Evolutionary conservation across 1,284 basidiomycete genomes (phyloP).

Genomic region (Pyrrhoderma noxium): DNA sequence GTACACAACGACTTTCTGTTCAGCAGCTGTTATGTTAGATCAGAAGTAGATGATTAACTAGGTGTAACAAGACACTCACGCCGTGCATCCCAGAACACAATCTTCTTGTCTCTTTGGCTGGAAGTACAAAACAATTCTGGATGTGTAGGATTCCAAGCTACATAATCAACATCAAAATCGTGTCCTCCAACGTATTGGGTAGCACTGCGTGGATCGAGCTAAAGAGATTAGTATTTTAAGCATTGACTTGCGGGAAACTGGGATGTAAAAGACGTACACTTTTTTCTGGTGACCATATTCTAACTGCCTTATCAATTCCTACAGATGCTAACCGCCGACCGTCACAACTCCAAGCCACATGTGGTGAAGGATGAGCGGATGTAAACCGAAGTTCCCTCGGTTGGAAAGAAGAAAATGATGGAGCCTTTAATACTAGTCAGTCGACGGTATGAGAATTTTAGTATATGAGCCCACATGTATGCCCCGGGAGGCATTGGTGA

Average conservation of each 20-base stretch:
- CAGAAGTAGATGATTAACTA: neutral
- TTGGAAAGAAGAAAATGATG: conserved; percentile 69
- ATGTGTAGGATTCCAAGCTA: conserved; percentile 76
- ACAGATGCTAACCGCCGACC: conserved; percentile 70
- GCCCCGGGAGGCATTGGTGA: conserved; percentile 58
- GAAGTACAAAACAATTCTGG: conserved; percentile 74
- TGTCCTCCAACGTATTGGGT: conserved; percentile 59
- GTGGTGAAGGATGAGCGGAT: conserved; percentile 56
- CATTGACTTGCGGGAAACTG: neutral
- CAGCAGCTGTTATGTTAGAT: conserved; percentile 5
- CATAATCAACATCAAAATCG: conserved; percentile 64
- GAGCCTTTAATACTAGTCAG: conserved; percentile 38
- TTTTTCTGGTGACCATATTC: conserved; percentile 69
- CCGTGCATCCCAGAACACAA: conserved; percentile 79
- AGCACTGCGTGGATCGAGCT: conserved; percentile 64
- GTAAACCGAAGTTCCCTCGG: conserved; percentile 65
- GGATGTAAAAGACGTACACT: conserved; percentile 41
- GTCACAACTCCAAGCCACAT: conserved; percentile 76
- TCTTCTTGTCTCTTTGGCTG: conserved; percentile 60
- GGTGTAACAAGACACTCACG: conserved; percentile 39
- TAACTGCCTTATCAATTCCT: conserved; percentile 68
- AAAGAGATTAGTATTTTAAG: conserved; percentile 3
- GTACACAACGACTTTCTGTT: conserved; percentile 59
- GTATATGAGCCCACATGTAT: conserved; percentile 47
- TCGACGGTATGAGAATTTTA: conserved; percentile 17